phyloP scores from a whole-genome alignment of 1,284 basidiomycete species.

The Coriolopsis trogii region DNA sequence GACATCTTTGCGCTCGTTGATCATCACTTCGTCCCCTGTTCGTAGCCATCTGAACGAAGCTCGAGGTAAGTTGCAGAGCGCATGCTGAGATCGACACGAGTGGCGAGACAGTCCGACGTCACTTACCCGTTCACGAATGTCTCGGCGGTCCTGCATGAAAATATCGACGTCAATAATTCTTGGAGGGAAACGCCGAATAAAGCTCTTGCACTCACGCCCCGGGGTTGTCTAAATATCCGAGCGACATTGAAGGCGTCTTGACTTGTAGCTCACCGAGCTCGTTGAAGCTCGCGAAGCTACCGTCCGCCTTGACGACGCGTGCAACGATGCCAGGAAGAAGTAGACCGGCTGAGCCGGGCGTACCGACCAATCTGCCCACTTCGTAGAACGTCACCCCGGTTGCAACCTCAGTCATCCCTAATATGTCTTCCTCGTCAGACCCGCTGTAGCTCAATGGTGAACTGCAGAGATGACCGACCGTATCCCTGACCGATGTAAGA shows the following conservation, averaged over 20 bases:
- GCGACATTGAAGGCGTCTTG: conserved; percentile 43
- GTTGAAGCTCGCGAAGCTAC: conserved; percentile 38
- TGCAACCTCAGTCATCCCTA: conserved; percentile 50
- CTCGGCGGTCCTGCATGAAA: conserved; percentile 8
- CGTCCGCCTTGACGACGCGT: conserved; percentile 44
- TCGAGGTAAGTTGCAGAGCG: neutral
- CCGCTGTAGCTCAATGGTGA: neutral
- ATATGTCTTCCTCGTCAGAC: neutral
- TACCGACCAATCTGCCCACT: conserved; percentile 26
- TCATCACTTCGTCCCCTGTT: conserved; percentile 47
- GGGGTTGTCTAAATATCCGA: conserved; percentile 46
- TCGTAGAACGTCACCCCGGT: conserved; percentile 44
- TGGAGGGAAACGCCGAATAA: neutral
- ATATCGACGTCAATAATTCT: conserved; percentile 3
- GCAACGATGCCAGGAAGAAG: conserved; percentile 42
- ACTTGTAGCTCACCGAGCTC: conserved; percentile 47
- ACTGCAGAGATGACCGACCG: conserved; percentile 37
- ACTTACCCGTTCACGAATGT: conserved; percentile 44
- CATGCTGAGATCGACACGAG: neutral
- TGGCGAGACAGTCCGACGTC: no score
- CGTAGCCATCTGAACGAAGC: conserved; percentile 40
- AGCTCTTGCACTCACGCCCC: conserved; percentile 45
- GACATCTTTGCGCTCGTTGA: conserved; percentile 42
- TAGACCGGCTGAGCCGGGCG: conserved; percentile 41
- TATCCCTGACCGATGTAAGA: conserved; percentile 63